Base-by-base conservation (phyloP, 345 rosid genomes). In the Brassica napus region DNA sequence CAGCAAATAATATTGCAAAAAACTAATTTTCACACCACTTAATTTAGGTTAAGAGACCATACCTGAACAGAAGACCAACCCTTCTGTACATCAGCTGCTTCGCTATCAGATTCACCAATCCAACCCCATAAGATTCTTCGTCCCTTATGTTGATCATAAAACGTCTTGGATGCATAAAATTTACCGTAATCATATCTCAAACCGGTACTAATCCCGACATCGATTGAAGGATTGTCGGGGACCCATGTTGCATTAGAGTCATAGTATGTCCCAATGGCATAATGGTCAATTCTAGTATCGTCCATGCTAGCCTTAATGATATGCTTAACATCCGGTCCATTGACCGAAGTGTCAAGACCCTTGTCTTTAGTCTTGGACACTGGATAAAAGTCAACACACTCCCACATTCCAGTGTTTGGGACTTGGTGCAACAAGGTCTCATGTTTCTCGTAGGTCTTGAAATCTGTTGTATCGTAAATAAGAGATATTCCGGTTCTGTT, bases 321-420 rank as follows among this genome's bases (percentile, higher is more conserved):
- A 63, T 82, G 84, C n/a, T 57, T 82, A 6, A 82, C 82, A 66
- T 44, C 72, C 0, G 47, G 64, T 16, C 84, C 84, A 7, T 73
- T 73, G 1, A 68, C 72, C 4, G 84, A 82, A 3, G 84, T 77
- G 52, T 81, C 81, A 4, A 77, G 81, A 4, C 84, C 84, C 1
- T 67, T 61, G 23, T 3, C 6, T 26, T 31, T 32, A 21, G 69
- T 71, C 74, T 39, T 76, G 0, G 83, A 81, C 4, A 81, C 83
- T 1, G 83, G 83, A 54, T 54, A 81, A 18, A 81, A 81, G 69
- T 81, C 83, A 4, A 76, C 60, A 8, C 83, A 81, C 77, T 81
- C 98, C 98, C 98, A 94, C 98, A 94, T 94, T 15, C 98, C 98
- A 1, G 98, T 94, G 12, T 76, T 82, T 0, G 86, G 82, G 14